Percentiles rank a stretch among this genome's conserved stretches.
Conservation (phyloP, 1,284 basidiomycete species). For the Pseudozyma pruni region DNA sequence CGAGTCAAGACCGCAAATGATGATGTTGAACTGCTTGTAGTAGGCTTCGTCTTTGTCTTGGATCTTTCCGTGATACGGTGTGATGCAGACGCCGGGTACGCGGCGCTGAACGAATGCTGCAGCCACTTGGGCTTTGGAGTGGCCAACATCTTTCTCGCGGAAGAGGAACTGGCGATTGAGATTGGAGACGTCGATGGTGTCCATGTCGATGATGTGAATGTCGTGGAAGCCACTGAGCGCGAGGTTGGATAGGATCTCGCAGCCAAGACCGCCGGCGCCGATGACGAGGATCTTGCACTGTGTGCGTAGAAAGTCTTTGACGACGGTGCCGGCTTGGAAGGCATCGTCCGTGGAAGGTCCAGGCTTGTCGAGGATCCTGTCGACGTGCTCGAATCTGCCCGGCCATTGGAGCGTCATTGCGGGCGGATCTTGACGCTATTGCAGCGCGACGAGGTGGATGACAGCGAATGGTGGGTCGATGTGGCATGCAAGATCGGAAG, state of each 20-base stretch:
- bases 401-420: conserved; percentile 18
- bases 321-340: conserved; percentile 69
- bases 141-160: conserved; percentile 88
- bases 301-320: conserved; percentile 85
- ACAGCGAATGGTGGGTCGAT: background rate
- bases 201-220: conserved; percentile 99
- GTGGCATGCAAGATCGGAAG: background rate
- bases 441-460: background rate
- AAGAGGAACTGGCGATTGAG: conserved; percentile 98
- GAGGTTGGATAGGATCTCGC: conserved; percentile 66
- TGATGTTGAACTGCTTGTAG: conserved; percentile 94
- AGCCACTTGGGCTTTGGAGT: conserved; percentile 91
- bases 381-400: conserved; percentile 49
- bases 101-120: conserved; percentile 87
- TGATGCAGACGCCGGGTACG: conserved; percentile 91
- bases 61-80: conserved; percentile 96
- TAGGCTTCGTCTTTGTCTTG: conserved; percentile 97
- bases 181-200: conserved; percentile 99
- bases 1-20: conserved; percentile 98
- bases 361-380: conserved; percentile 79
- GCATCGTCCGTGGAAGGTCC: conserved; percentile 70
- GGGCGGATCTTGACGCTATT: background rate
- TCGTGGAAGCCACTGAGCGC: conserved; percentile 86
- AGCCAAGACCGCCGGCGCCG: conserved; percentile 70
- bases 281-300: conserved; percentile 94